Evolutionary conservation across 306 rosid species (phyloP).

Genomic region (Quercus suber): DNA sequence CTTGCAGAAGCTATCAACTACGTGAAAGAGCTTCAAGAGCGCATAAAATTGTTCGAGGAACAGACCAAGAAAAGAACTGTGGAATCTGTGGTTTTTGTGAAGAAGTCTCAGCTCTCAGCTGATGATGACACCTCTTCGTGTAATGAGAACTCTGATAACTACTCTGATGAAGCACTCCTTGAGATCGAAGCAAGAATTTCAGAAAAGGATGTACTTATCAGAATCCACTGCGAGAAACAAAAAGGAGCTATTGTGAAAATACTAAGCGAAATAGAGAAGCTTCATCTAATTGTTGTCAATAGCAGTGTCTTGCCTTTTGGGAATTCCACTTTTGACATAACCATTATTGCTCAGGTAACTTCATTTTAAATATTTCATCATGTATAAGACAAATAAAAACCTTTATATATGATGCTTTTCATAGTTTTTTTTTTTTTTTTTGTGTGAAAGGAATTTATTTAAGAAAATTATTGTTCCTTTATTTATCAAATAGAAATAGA

Average conservation of each 20-base stretch:
- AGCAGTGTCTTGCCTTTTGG: slow-evolving; percentile 42
- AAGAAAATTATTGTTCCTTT: no score
- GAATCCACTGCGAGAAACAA: slow-evolving; percentile 53
- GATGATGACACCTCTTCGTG: slow-evolving; percentile 51
- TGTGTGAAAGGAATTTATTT: no score
- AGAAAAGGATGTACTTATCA: slow-evolving; percentile 58
- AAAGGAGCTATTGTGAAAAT: slow-evolving; percentile 48
- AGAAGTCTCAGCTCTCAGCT: slow-evolving; percentile 27
- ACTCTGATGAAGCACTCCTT: slow-evolving; percentile 23
- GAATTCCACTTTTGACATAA: slow-evolving; percentile 38
- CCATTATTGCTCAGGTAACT: slow-evolving; percentile 62
- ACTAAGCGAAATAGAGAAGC: slow-evolving; percentile 47
- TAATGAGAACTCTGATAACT: slow-evolving; percentile 34
- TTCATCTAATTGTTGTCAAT: slow-evolving; percentile 34
- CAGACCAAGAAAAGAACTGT: slow-evolving; percentile 43
- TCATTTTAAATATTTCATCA: not conserved
- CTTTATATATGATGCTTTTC: no score
- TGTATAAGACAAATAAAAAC: no score
- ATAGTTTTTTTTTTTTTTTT: no score
- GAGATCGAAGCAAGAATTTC: slow-evolving; percentile 62
- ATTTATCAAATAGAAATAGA: no score
- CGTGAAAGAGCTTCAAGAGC: slow-evolving; percentile 59
- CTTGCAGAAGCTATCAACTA: slow-evolving; percentile 67
- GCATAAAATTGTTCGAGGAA: slow-evolving; percentile 52
- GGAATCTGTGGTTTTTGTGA: slow-evolving; percentile 40